phyloP scores from a whole-genome alignment of 73 alveolate genomes.

The Stentor coeruleus region DNA sequence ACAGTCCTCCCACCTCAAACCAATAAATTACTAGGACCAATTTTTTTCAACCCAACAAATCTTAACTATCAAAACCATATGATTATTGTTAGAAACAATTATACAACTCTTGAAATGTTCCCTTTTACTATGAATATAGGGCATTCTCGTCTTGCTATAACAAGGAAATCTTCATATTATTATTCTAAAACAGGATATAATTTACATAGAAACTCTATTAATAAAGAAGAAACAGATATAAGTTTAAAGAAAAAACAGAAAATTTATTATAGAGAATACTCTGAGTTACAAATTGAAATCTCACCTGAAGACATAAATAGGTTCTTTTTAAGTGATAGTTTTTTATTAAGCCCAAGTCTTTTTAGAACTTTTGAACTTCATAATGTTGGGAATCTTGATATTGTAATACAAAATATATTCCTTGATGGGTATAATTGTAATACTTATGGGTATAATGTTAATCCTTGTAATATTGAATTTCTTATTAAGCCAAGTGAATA shows the following conservation, averaged over 20 bases:
- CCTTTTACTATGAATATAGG: too few species aligned
- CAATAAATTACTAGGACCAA: background rate
- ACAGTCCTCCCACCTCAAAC: background rate
- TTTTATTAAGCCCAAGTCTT: background rate
- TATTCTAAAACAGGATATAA: too few species aligned
- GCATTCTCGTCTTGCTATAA: background rate
- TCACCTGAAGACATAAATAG: background rate
- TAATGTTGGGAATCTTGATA: background rate
- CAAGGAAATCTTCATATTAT: background rate
- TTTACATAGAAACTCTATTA: background rate
- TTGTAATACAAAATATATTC: background rate
- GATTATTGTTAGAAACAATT: background rate
- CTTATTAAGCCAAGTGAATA: background rate
- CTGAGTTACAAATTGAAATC: background rate
- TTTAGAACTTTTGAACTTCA: background rate
- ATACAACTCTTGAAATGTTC: background rate
- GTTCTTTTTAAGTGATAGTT: too few species aligned
- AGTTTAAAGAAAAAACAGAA: too few species aligned
- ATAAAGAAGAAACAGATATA: too few species aligned
- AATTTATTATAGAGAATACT: background rate
- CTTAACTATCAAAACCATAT: background rate
- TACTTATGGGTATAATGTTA: background rate
- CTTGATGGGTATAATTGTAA: background rate
- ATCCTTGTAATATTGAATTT: background rate
- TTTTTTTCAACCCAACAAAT: background rate